A percentile compares a stretch with the other conserved stretches of the same genome.
These are phyloP conservation scores for Lactarius indigo DNA, from an alignment of 768 basidiomycete species.

Conservation along the genomic window DNA sequence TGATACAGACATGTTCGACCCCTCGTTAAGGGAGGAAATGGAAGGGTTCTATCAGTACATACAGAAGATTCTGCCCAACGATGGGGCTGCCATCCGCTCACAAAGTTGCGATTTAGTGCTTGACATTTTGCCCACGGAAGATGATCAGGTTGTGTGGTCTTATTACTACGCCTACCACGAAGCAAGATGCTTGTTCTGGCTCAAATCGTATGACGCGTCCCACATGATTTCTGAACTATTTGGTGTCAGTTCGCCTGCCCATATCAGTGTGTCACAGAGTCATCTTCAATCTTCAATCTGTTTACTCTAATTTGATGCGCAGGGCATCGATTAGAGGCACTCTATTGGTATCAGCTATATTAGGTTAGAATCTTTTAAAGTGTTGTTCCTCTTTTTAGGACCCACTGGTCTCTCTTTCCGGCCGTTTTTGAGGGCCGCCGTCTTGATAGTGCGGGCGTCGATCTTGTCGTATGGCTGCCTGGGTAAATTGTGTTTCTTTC, in stretches of 20 bases:
- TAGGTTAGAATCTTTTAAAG: background rate
- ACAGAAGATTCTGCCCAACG: conserved; percentile 18
- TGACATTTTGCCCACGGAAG: conserved; percentile 29
- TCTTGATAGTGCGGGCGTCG: conserved; percentile 19
- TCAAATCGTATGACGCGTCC: conserved; percentile 41
- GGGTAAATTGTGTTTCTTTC: conserved; percentile 29
- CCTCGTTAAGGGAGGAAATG: conserved; percentile 34
- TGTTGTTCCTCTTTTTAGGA: conserved; percentile 22
- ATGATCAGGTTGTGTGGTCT: conserved; percentile 33
- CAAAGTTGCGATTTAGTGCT: conserved; percentile 23
- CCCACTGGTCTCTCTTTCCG: conserved; percentile 31
- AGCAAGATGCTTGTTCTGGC: conserved; percentile 48
- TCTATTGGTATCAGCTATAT: conserved; percentile 28
- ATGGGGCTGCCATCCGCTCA: conserved; percentile 17
- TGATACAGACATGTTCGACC: conserved; percentile 48
- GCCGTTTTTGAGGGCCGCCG: conserved; percentile 10
- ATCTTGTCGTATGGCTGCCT: conserved; percentile 39
- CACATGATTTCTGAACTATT: conserved; percentile 31
- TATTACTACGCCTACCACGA: conserved; percentile 55
- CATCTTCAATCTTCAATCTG: background rate
- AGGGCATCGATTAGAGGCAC: conserved; percentile 27
- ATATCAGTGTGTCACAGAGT: conserved; percentile 19
- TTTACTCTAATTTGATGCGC: background rate
- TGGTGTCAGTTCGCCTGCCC: conserved; percentile 16
- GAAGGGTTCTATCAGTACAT: conserved; percentile 28